Evolutionary conservation across 345 rosid genomes (phyloP).

Genomic region (Carallia pectinifolia): DNA sequence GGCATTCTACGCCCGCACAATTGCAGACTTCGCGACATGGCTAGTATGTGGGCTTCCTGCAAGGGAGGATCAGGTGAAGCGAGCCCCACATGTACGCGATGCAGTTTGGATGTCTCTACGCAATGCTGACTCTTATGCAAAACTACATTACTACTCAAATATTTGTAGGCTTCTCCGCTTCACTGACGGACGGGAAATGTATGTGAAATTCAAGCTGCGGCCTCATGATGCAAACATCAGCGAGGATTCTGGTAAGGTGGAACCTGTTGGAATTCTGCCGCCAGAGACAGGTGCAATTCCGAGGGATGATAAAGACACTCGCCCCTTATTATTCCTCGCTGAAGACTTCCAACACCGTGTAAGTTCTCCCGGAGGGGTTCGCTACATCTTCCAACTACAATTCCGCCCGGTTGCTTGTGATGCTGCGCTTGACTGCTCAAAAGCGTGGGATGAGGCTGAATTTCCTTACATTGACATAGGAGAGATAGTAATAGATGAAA

Average conservation of each 20-base stretch:
- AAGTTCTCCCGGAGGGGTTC: constrained; percentile 41
- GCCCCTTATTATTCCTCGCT: constrained; percentile 61
- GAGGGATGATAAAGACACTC: constrained; percentile 45
- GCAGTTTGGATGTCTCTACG: constrained; percentile 75
- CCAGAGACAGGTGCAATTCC: constrained; percentile 83
- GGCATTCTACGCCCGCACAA: constrained; percentile 60
- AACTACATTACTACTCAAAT: constrained; percentile 61
- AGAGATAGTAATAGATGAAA: constrained; percentile 45
- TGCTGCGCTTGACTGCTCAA: constrained; percentile 55
- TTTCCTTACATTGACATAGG: constrained; percentile 53
- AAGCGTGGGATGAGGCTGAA: constrained; percentile 53
- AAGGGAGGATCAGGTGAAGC: constrained; percentile 55
- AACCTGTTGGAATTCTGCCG: constrained; percentile 60
- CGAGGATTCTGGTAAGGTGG: constrained; percentile 62
- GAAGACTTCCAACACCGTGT: constrained; percentile 55
- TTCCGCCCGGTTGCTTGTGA: constrained; percentile 37
- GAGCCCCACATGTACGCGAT: constrained; percentile 52
- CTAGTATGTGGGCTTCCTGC: constrained; percentile 67
- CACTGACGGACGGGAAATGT: constrained; percentile 56
- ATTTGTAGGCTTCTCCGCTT: constrained; percentile 56
- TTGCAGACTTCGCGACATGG: constrained; percentile 72
- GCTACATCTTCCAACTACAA: constrained; percentile 60
- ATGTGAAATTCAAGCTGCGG: constrained; percentile 58
- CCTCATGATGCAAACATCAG: constrained; percentile 39
- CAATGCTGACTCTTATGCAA: constrained; percentile 41